Evolutionary conservation across 2,329 filamentous ascomycete species (phyloP), one percentile per base, ranked within the genome.

Genomic region (Apiospora aurea): DNA sequence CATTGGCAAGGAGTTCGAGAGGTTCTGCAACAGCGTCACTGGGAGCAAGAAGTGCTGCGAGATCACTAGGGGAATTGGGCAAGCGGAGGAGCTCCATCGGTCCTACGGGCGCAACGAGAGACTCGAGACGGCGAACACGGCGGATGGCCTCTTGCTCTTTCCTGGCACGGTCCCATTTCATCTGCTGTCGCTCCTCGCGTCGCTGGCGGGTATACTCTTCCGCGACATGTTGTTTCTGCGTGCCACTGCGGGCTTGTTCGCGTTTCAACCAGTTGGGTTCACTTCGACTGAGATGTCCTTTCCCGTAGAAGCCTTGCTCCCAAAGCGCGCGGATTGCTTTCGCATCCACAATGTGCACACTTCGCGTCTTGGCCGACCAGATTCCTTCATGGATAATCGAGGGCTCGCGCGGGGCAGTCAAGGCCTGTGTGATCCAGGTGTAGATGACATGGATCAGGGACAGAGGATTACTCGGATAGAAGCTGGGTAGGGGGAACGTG

Each of bases 241-340:
- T 82, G 14, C 93, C 93, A 72, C 87, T 87, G 69, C 92, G 89
- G 41, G 92, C 91, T 81, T 94, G 92, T 82, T 97, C 94, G 74
- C 93, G 88, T 75, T 93, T 93, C 69, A 97, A 82, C 96, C 96
- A 99, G 76, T 91, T 96, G 3, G 96, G 96, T 81, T 99, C 96
- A 85, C 95, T 98, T 77, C 97, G 91, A 84, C 95, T 98, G 72
- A 98, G 85, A 77, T 87, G 96, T 64, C 96, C 96, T 82, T 98
- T 98, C 67, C 97, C 97, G 82, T 96, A 99, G 83, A 99, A 99
- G 6, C 96, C 96, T 84, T 97, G 94, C 82, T 97, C 94, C 96
- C 97, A 99, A 34, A 99, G 83, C 1, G 92, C 94, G 71, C 93
- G 88, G 74, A 97, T 92, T 4, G 94, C 92, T 71, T 87, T 86